Base-by-base conservation (phyloP, 495 filamentous ascomycete species). In the Melanomma pulvis-pyrius region DNA sequence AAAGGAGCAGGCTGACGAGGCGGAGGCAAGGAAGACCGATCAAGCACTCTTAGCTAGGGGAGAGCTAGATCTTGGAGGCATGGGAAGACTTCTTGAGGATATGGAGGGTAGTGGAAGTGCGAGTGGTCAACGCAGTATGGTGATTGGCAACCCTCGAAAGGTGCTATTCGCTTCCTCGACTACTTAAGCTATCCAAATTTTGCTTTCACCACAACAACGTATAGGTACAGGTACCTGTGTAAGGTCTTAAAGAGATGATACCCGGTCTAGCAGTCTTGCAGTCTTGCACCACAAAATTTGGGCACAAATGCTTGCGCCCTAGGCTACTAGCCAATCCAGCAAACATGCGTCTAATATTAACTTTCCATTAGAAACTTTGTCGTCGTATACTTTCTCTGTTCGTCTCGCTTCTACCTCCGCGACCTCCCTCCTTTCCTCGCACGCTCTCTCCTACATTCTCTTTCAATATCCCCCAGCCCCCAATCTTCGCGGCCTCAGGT, bases 61-160 rank as follows among this genome's bases (percentile, higher is more conserved):
- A 34, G 72, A 77, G 50, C 68, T 79, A 1, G 77, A 79, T 65
- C 36, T 78, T 24, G 75, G 72, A 22, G 76, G 77, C n/a, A 71
- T 79, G 69, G 72, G 76, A 54, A 55, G 76, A 29, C 34, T 78
- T 59, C 68, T 79, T 1, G 76, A 77, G 29, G 56, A 69, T 32
- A 76, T 77, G 76, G 69, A 69, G 28, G 44, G 28, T 1, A 59
- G 61, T 32, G 68, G 62, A 30, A 63, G 36, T 32, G 36, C 55
- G 15, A 59, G 36, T 59, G 30, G 15, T 13, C 26, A 29, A 15
- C 34, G 55, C 22, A 71, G 48, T 28, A 22, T 68, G 30, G 65
- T 63, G 21, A 39, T 65, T 7, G 64, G 59, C 5, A 73, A 65
- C 56, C 44, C 70, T 17, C 63, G 75, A 15, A 71, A 68, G 59